Percentiles rank a stretch among this genome's conserved stretches.
Evolutionary conservation across 2,329 filamentous ascomycete genomes (phyloP).

Genomic region (Botrytis cinerea): DNA sequence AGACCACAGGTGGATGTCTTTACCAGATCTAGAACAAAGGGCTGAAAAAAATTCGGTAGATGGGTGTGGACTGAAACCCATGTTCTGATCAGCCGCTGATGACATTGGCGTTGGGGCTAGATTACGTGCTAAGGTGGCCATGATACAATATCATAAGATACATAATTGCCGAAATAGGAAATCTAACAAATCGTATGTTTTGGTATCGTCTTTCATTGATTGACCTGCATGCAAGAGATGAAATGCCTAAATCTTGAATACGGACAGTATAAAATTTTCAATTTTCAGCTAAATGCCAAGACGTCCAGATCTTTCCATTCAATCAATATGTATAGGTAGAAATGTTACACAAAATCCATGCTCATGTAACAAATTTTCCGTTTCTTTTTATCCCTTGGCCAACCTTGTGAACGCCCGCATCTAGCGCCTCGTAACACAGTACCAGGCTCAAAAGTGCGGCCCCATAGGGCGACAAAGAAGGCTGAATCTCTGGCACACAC

Average conservation of each 20-base stretch:
- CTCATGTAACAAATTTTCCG: constrained; percentile 14
- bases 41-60: constrained; percentile 8
- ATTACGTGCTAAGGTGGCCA: constrained; percentile 13
- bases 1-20: neutral
- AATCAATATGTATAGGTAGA: neutral
- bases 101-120: constrained; percentile 6
- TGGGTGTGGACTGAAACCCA: neutral
- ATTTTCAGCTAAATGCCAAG: constrained; percentile 24
- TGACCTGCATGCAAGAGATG: neutral
- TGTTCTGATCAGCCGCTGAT: constrained; percentile 18
- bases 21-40: neutral
- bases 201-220: neutral
- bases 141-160: constrained; percentile 7
- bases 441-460: constrained; percentile 2
- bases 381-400: constrained; percentile 13
- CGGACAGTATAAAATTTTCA: neutral
- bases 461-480: constrained; percentile 24
- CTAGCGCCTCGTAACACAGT: constrained; percentile 2
- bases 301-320: constrained; percentile 7
- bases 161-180: constrained; percentile 8
- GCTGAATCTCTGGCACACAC: constrained; percentile 21
- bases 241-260: neutral
- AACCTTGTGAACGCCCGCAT: constrained; percentile 11
- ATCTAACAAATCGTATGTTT: neutral
- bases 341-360: constrained; percentile 10